Evolutionary conservation across 441 rosid genomes (phyloP).

Genomic region (Populus hybrid): DNA sequence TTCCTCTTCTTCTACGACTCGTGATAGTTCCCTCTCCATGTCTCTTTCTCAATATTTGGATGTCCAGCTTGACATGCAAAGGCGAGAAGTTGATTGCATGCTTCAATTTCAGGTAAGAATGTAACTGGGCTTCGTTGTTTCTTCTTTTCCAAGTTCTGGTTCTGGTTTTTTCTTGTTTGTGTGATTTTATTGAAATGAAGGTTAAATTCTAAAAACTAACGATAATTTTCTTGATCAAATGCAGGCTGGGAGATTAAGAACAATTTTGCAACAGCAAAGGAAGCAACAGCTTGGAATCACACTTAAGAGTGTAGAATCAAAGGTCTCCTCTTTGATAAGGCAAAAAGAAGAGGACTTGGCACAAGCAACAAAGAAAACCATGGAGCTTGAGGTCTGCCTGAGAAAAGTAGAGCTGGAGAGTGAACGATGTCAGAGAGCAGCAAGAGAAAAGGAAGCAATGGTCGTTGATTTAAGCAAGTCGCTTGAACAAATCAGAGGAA

Average conservation of each 20-base stretch:
- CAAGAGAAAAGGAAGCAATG: conserved; percentile 39
- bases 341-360: conserved; percentile 47
- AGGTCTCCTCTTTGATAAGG: conserved; percentile 26
- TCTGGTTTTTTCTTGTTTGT: not conserved
- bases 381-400: conserved; percentile 43
- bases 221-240: not conserved
- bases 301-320: conserved; percentile 33
- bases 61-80: conserved; percentile 36
- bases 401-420: conserved; percentile 35
- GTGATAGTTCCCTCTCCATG: conserved; percentile 23
- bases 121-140: not conserved
- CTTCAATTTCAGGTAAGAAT: conserved; percentile 40
- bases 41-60: conserved; percentile 24
- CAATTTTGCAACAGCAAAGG: conserved; percentile 33
- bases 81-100: conserved; percentile 43
- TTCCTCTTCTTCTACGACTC: conserved; percentile 9
- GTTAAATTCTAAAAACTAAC: not conserved
- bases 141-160: not conserved
- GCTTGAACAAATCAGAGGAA: conserved; percentile 32
- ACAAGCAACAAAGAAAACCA: conserved; percentile 30
- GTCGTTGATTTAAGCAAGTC: conserved; percentile 34
- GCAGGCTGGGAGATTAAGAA: conserved; percentile 44
- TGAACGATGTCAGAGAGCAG: conserved; percentile 36
- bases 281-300: conserved; percentile 27
- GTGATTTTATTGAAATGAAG: not conserved